Evolutionary conservation across 805 yeast genomes (phyloP).

Genomic region (Ogataea allantospora): DNA sequence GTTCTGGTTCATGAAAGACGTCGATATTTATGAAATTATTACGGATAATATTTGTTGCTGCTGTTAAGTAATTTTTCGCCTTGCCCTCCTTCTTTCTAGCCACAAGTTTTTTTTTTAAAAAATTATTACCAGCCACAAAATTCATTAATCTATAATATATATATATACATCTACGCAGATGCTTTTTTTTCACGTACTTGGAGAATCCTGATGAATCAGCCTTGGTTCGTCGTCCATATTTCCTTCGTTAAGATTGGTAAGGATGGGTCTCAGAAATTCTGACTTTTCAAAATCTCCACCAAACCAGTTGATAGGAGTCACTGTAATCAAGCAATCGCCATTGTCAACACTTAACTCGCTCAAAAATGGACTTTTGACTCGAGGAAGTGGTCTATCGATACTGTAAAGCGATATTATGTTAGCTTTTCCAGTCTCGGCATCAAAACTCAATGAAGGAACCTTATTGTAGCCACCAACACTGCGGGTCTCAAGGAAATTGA

Average conservation of each 20-base stretch:
- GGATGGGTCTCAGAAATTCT: slow-evolving; percentile 13
- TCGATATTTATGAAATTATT: background rate
- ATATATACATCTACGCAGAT: slow-evolving; percentile 6
- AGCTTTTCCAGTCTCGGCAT: slow-evolving; percentile 9
- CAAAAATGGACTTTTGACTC: slow-evolving; percentile 8
- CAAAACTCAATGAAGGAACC: slow-evolving; percentile 18
- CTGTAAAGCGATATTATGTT: slow-evolving; percentile 16
- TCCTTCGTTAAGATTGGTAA: slow-evolving; percentile 13
- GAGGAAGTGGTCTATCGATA: slow-evolving; percentile 17
- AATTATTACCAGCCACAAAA: slow-evolving; percentile 5
- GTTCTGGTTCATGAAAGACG: slow-evolving; percentile 2
- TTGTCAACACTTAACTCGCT: slow-evolving; percentile 22
- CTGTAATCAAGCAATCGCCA: slow-evolving; percentile 20
- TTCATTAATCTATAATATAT: background rate
- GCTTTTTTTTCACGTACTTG: no score
- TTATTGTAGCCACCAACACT: slow-evolving; percentile 38
- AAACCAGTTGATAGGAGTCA: slow-evolving; percentile 24
- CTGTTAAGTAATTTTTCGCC: slow-evolving; percentile 9
- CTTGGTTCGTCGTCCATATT: slow-evolving; percentile 1
- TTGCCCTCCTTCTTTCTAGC: slow-evolving; percentile 9
- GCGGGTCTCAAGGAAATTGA: slow-evolving; percentile 43
- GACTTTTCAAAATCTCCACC: slow-evolving; percentile 18
- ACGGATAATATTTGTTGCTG: slow-evolving; percentile 4
- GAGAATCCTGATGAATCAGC: slow-evolving; percentile 6
- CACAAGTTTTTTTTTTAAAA: background rate